These are phyloP conservation scores for Cicer bijugum DNA, from an alignment of 306 rosid genomes.

Conservation along the genomic window DNA sequence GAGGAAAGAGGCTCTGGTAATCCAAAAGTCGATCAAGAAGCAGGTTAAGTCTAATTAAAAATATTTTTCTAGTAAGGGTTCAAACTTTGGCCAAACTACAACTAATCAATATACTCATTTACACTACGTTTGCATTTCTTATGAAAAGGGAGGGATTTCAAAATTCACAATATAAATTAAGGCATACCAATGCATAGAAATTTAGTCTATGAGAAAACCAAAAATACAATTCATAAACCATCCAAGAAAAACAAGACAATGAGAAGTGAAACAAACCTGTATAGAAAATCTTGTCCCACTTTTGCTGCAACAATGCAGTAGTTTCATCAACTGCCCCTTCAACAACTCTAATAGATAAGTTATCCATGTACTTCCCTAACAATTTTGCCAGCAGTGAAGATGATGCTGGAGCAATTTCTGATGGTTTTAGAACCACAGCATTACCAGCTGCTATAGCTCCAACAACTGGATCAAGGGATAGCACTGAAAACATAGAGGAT, in stretches of 20 bases:
- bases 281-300: slow-evolving; percentile 94
- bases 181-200: not conserved
- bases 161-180: no score
- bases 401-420: slow-evolving; percentile 83
- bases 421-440: slow-evolving; percentile 91
- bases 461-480: slow-evolving; percentile 84
- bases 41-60: no score
- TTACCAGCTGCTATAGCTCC: slow-evolving; percentile 99
- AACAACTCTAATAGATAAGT: slow-evolving; percentile 68
- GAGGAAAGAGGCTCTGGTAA: no score
- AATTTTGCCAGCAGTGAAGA: slow-evolving; percentile 75
- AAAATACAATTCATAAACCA: not conserved
- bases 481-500: slow-evolving; percentile 52
- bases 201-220: not conserved
- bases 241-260: slow-evolving; percentile 36
- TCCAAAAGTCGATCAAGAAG: no score
- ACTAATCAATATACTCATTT: no score
- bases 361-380: slow-evolving; percentile 71
- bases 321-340: slow-evolving; percentile 91
- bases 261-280: slow-evolving; percentile 64
- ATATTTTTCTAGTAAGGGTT: no score
- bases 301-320: slow-evolving; percentile 78
- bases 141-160: not conserved
- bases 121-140: not conserved
- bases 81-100: no score